Conservation (phyloP, 208 protist genomes). For the Leishmania tarentolae region DNA sequence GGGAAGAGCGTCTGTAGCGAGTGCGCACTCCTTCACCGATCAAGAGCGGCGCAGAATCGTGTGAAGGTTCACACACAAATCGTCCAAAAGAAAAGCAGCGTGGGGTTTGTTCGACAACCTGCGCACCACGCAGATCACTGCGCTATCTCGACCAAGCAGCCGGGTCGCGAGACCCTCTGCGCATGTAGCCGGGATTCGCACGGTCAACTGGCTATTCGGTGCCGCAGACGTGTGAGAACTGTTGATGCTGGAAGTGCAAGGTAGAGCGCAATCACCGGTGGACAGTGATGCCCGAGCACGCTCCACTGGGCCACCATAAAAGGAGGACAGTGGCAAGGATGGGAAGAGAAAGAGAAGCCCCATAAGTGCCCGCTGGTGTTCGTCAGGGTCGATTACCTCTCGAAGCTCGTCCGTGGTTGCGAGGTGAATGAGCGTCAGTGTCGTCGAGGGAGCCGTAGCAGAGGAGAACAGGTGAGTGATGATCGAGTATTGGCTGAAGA, state of each 20-base stretch:
- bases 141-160: neutral
- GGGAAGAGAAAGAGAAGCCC: constrained; percentile 24
- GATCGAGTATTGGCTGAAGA: constrained; percentile 24
- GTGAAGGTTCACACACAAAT: constrained; percentile 1
- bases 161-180: neutral
- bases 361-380: neutral
- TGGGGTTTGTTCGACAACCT: neutral
- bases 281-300: neutral
- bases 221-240: neutral
- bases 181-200: neutral
- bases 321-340: neutral
- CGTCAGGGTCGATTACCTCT: neutral
- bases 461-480: constrained; percentile 17
- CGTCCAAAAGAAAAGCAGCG: constrained; percentile 9
- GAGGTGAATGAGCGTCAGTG: constrained; percentile 24
- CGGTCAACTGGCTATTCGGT: neutral
- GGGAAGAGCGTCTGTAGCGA: neutral
- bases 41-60: neutral
- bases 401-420: neutral
- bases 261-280: neutral
- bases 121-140: constrained; percentile 7
- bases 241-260: neutral
- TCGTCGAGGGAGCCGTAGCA: neutral
- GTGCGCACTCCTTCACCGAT: neutral
- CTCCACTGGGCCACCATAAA: constrained; percentile 12